Evolutionary conservation across 495 filamentous ascomycete species (phyloP), one percentile per base, ranked within the genome.

Genomic region (Clavariopsis aquatica): DNA sequence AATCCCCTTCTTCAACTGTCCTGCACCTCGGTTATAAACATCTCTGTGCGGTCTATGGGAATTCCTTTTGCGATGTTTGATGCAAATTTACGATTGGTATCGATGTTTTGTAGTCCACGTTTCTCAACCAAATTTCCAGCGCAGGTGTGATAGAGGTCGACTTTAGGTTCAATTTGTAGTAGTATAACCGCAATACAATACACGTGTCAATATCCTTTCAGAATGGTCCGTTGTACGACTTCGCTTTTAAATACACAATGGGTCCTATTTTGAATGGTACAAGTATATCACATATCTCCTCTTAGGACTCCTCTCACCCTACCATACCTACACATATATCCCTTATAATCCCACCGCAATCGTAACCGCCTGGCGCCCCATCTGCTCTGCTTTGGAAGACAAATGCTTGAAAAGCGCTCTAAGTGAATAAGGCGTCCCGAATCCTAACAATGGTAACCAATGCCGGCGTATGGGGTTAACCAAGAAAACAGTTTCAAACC

Each of bases 281-380:
- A n/a, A n/a, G n/a, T n/a, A n/a, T 9, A 43, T 8, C 38, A 43
- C 38, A 43, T 60, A 60, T 22, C 20, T 45, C 2, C 57, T 60
- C 26, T 31, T 15, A 1, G 26, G 46, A 2, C 23, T 45, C 19
- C 57, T 27, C 41, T 60, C 27, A 13, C 26, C 23, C n/a, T 29
- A 36, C 26, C 24, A 49, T 24, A 1, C 24, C 5, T 1, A 23
- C 46, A 31, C 27, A 10, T 60, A 51, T 19, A 51, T 36, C n/a
- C 45, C 57, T 1, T 60, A 45, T 28, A 60, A 60, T 27, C n/a
- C 10, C 15, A 60, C 43, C 27, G 57, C 45, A 6, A n/a, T 60
- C 45, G 4, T n/a, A 1, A 5, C 31, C 43, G 27, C 19, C 46
- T 27, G 38, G 10, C 43, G 51, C 23, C 26, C 43, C n/a, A 2